phyloP scores from a whole-genome alignment of 129 eudicot species.

The Rutidosis leptorrhynchoides region DNA sequence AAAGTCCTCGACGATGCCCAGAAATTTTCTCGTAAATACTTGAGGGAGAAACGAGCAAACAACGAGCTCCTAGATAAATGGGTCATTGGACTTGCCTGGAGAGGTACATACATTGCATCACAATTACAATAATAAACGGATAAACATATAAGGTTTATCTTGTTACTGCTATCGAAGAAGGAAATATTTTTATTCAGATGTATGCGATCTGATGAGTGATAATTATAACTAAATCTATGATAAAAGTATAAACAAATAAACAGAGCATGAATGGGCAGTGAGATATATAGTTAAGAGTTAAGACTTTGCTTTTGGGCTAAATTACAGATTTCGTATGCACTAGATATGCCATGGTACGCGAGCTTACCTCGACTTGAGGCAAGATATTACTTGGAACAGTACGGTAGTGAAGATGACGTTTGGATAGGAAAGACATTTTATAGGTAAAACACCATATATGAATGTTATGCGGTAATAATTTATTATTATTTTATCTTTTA shows the following conservation, averaged over 20 bases:
- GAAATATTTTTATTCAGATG: too few species aligned
- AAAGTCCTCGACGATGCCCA: neutral
- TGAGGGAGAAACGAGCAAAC: neutral
- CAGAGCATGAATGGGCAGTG: too few species aligned
- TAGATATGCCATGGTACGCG: slow-evolving; percentile 41
- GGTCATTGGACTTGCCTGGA: neutral
- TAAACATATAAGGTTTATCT: too few species aligned
- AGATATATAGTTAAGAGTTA: too few species aligned
- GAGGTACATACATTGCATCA: slow-evolving; percentile 9
- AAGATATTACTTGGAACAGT: slow-evolving; percentile 41
- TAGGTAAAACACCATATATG: neutral
- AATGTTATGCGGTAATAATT: neutral
- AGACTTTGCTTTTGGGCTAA: too few species aligned
- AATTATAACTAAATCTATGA: too few species aligned
- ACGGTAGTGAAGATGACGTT: slow-evolving; percentile 47
- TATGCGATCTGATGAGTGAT: too few species aligned
- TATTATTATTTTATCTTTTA: too few species aligned
- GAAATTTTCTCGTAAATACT: neutral
- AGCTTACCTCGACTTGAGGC: slow-evolving; percentile 47
- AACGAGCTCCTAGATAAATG: neutral
- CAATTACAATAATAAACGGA: too few species aligned
- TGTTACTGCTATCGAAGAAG: too few species aligned
- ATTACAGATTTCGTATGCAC: neutral
- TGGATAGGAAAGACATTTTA: slow-evolving; percentile 26
- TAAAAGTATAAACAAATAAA: neutral